Evolutionary conservation across 2,329 filamentous ascomycete genomes (phyloP), one percentile per base, ranked within the genome.

Genomic region (Chaetothyriales sp.): DNA sequence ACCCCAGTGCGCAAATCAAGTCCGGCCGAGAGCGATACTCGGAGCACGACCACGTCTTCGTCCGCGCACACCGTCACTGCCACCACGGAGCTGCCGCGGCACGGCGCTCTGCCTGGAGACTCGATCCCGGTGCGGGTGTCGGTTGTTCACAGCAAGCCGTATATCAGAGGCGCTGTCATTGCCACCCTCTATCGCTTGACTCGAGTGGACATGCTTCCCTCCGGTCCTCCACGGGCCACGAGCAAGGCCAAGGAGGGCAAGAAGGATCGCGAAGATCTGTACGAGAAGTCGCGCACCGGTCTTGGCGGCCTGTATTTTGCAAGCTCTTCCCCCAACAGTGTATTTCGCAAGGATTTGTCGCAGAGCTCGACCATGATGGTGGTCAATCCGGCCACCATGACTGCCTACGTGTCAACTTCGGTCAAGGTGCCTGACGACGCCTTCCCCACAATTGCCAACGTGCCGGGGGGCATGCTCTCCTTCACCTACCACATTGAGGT

Each of bases 401-500:
- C 82, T 18, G 82, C 89, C 1, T 83, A 84, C 46, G 80, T 97
- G 44, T 92, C 83, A 15, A 85, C 89, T 3, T 85, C 85, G 2
- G 80, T 98, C 15, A 82, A 87, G 59, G 80, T 97, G 2, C 92
- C 92, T 0, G 88, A 94, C 57, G 87, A 95, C 62, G 82, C 82
- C 0, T 97, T 97, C 60, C 90, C 92, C 0, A 95, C 89, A 1
- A 97, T 97, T 56, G 82, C 81, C 25, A 83, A 83, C 51, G 88
- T 95, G 0, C 92, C 92, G 0, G 89, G 90, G 2, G 83, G 86
- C 33, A 92, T 97, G 82, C 92, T 98, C 58, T 89, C 83, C 61
- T 97, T 98, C 72, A 87, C 84, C 60, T 97, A 98, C 64, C 86
- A 89, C 59, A 77, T 95, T 18, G 92, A 98, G 67, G 86, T 95